Conservation (phyloP, 2,329 filamentous ascomycete genomes). For the Onygena corvina region DNA sequence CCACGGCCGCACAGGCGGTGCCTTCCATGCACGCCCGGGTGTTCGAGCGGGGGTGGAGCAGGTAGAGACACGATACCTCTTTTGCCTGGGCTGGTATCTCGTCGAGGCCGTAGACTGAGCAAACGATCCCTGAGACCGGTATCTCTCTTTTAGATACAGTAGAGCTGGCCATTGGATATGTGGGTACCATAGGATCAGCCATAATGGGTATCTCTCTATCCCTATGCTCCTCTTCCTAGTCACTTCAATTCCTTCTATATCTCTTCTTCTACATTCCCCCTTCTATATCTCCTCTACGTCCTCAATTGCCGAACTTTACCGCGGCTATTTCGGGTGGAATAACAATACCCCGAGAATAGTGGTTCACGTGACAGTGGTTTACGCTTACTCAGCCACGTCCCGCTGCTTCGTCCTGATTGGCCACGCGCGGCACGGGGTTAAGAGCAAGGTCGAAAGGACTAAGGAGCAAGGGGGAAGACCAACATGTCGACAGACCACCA, state of each 20-base stretch:
- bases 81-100: conserved; percentile 51
- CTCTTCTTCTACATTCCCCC: no score
- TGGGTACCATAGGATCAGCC: conserved; percentile 26
- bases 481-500: neutral
- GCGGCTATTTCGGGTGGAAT: no score
- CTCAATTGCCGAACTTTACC: neutral
- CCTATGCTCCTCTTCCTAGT: neutral
- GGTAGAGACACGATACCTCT: conserved; percentile 70
- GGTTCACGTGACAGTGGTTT: neutral
- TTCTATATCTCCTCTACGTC: neutral
- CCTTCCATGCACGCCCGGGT: conserved; percentile 62
- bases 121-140: conserved; percentile 64
- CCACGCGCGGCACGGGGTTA: no score
- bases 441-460: no score
- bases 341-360: no score
- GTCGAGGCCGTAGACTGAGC: conserved; percentile 67
- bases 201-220: conserved; percentile 16
- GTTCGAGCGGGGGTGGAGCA: conserved; percentile 68
- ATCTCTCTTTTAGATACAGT: conserved; percentile 52
- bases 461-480: neutral
- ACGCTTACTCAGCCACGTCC: neutral
- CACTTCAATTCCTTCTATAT: neutral
- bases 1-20: conserved; percentile 56
- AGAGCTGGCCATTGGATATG: conserved; percentile 15
- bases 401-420: neutral